Percentiles rank a stretch among this genome's conserved stretches.
Conservation (phyloP, 345 rosid species). For the Pseudoturritis turrita region DNA sequence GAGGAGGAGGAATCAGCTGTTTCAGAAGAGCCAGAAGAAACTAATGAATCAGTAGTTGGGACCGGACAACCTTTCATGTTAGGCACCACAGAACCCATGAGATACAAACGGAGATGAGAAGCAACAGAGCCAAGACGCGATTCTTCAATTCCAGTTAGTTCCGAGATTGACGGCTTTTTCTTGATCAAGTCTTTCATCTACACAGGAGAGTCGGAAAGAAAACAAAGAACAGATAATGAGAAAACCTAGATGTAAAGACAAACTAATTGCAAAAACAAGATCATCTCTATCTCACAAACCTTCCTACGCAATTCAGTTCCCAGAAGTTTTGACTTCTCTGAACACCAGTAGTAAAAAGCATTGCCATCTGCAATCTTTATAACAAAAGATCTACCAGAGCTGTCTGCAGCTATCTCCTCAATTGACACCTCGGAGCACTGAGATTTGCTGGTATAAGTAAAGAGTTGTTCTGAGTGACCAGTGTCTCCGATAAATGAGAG, state of each 20-base stretch:
- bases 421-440: slow-evolving; percentile 47
- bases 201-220: neutral
- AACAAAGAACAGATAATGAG: neutral
- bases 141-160: slow-evolving; percentile 84
- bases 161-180: slow-evolving; percentile 85
- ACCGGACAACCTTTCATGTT: slow-evolving; percentile 25
- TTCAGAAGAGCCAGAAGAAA: slow-evolving; percentile 10
- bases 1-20: slow-evolving; percentile 17
- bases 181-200: slow-evolving; percentile 82
- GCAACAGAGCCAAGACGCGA: slow-evolving; percentile 89
- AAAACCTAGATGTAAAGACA: neutral
- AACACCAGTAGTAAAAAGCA: slow-evolving; percentile 80
- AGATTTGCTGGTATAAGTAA: slow-evolving; percentile 49
- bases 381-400: slow-evolving; percentile 81
- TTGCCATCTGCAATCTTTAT: slow-evolving; percentile 52
- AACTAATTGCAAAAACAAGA: neutral
- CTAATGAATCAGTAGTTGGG: slow-evolving; percentile 20
- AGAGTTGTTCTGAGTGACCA: slow-evolving; percentile 65
- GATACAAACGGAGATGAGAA: slow-evolving; percentile 71
- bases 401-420: slow-evolving; percentile 64
- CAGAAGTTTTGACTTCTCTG: slow-evolving; percentile 84
- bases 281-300: slow-evolving; percentile 40
- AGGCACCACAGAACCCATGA: slow-evolving; percentile 53
- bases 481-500: slow-evolving; percentile 79
- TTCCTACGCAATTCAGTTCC: slow-evolving; percentile 80